Percentiles rank a stretch among this genome's conserved stretches.
These are phyloP conservation scores for Simmondsia chinensis DNA, from an alignment of 148 eudicot genomes.

Conservation along the genomic window DNA sequence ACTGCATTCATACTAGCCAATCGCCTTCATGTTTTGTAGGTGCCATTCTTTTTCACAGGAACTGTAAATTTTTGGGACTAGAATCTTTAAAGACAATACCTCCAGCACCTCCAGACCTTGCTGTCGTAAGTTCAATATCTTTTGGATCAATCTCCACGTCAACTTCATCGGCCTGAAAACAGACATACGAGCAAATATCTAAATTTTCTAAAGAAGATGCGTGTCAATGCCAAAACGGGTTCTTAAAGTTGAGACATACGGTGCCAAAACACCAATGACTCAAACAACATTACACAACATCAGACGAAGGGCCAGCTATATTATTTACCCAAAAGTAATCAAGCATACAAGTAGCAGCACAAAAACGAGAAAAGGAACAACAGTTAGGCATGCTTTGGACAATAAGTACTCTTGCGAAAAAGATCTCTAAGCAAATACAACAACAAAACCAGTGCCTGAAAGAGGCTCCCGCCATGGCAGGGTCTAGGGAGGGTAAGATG, in stretches of 20 bases:
- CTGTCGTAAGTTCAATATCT: constrained; percentile 95
- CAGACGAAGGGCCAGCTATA: background rate
- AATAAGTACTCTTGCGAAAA: no score
- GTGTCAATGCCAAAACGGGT: no score
- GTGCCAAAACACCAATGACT: constrained; percentile 1
- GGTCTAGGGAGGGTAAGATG: no score
- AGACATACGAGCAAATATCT: background rate
- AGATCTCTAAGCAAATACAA: no score
- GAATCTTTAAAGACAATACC: constrained; percentile 34
- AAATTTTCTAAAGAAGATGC: background rate
- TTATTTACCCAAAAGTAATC: no score
- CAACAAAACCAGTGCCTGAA: no score
- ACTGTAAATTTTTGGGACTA: background rate
- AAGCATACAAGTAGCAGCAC: no score
- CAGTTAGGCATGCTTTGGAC: no score
- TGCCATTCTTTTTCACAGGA: background rate
- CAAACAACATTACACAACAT: background rate
- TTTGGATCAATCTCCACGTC: constrained; percentile 96
- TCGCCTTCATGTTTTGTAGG: background rate
- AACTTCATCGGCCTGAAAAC: constrained; percentile 90
- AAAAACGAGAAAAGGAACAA: no score
- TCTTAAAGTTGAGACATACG: background rate
- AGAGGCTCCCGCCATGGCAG: no score
- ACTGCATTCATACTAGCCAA: background rate
- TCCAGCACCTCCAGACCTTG: constrained; percentile 99